Conservation (phyloP, 805 yeast species). For the Candida boidinii region DNA sequence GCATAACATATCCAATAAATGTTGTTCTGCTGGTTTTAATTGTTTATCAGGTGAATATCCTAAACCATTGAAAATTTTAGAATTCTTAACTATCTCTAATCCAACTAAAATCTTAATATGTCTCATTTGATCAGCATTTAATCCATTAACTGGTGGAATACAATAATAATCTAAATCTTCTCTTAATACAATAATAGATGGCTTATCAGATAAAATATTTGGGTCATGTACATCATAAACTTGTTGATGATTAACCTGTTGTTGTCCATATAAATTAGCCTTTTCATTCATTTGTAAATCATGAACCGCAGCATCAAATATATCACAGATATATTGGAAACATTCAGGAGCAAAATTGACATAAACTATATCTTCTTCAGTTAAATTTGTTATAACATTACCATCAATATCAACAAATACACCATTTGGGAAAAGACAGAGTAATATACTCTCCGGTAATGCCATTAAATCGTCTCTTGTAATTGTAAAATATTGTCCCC, state of each 20-base stretch:
- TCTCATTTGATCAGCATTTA: conserved; percentile 51
- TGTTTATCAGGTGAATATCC: conserved; percentile 48
- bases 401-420: conserved; percentile 75
- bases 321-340: conserved; percentile 71
- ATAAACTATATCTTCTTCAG: conserved; percentile 71
- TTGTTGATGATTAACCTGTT: conserved; percentile 16
- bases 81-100: conserved; percentile 45
- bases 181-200: conserved; percentile 83
- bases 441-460: conserved; percentile 80
- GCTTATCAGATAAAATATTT: conserved; percentile 66
- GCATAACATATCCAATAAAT: conserved; percentile 89
- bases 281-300: conserved; percentile 40
- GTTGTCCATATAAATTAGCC: no score
- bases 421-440: conserved; percentile 86
- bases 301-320: conserved; percentile 61
- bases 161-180: conserved; percentile 94
- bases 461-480: conserved; percentile 86
- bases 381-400: conserved; percentile 66
- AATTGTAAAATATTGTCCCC: conserved; percentile 67
- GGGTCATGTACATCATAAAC: conserved; percentile 33
- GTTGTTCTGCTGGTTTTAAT: conserved; percentile 88
- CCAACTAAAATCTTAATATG: conserved; percentile 70
- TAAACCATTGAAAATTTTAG: conserved; percentile 70
- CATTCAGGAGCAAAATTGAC: conserved; percentile 85
- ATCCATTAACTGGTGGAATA: conserved; percentile 62